Base-by-base conservation (phyloP, 1,284 basidiomycete genomes). In the Malassezia obtusa region DNA sequence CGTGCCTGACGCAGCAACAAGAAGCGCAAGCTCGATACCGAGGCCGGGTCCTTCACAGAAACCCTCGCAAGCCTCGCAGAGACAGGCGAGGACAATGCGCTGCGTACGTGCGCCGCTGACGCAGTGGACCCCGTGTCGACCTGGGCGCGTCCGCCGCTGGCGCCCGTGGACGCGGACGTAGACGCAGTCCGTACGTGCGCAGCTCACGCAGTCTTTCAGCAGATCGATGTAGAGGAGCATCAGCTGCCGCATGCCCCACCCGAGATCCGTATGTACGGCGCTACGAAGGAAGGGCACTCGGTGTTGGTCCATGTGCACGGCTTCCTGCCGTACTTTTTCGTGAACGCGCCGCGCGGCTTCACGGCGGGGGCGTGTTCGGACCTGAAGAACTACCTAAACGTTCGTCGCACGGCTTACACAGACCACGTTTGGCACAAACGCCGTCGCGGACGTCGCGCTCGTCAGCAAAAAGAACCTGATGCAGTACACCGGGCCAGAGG, bases 191-290 rank as follows among this genome's bases (percentile, higher is more conserved):
- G 61, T 22, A 39, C 26, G 50, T 31, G 28, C 32, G 25, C 24
- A 7, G 14, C 43, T 45, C 19, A n/a, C 21, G 17, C 19, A 44
- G 53, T 56, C 3, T 73, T 73, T 48, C 71, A 73, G 55, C 71
- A 73, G 53, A 72, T 73, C 48, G 71, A 73, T 41, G 65, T 72
- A 37, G 71, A 73, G 43, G 71, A 73, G 54, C 52, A 61, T 21
- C 63, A 63, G 39, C 46, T 55, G 24, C 57, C 67, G 5, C 58
- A 60, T 19, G 49, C 62, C 22, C 52, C 61, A 19, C 71, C 69
- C 11, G 53, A 59, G 35, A 72, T 73, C 54, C 62, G 71, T 35
- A 71, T 73, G 60, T 73, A 71, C 32, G 71, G 71, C 43, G 62
- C 70, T 28, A 72, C 39, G 17, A 21, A 53, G 24, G 41, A 64